A percentile compares a stretch with the other conserved stretches of the same genome.
These are phyloP conservation scores for Paramecium sexaurelia DNA, from an alignment of 73 alveolate species.

Conservation along the genomic window DNA sequence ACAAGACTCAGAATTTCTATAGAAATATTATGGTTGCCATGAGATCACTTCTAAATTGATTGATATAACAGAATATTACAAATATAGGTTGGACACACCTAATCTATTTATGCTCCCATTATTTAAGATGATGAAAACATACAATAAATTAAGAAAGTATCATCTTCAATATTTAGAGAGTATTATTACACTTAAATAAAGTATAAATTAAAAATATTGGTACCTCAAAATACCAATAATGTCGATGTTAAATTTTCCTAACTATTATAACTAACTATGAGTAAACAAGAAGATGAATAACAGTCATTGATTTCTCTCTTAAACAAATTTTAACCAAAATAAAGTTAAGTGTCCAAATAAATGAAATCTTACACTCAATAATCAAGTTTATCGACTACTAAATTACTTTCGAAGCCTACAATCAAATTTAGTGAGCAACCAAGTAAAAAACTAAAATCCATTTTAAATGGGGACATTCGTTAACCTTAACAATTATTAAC, in stretches of 20 bases:
- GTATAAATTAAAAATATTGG: not conserved
- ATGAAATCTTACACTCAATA: not conserved
- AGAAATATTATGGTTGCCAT: not conserved
- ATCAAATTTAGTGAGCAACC: not conserved
- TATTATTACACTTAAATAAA: not conserved
- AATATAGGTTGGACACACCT: conserved; percentile 42
- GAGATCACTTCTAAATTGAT: not conserved
- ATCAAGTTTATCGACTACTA: not conserved
- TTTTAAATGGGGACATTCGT: not conserved
- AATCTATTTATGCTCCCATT: conserved; percentile 17
- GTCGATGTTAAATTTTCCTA: not conserved
- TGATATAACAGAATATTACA: conserved; percentile 25
- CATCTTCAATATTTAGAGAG: conserved; percentile 4
- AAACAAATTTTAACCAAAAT: not conserved
- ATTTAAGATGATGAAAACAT: not conserved
- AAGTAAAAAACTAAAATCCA: not conserved
- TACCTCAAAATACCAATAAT: not conserved
- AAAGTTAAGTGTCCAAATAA: not conserved
- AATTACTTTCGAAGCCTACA: not conserved
- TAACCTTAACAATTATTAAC: not conserved
- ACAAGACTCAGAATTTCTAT: not conserved
- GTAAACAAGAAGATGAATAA: not conserved
- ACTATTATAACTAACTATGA: not conserved
- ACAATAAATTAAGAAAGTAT: conserved; percentile 33
- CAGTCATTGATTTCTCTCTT: not conserved